phyloP scores from a whole-genome alignment of 1,139 yeast genomes.

The Suhomyces choctaworum region DNA sequence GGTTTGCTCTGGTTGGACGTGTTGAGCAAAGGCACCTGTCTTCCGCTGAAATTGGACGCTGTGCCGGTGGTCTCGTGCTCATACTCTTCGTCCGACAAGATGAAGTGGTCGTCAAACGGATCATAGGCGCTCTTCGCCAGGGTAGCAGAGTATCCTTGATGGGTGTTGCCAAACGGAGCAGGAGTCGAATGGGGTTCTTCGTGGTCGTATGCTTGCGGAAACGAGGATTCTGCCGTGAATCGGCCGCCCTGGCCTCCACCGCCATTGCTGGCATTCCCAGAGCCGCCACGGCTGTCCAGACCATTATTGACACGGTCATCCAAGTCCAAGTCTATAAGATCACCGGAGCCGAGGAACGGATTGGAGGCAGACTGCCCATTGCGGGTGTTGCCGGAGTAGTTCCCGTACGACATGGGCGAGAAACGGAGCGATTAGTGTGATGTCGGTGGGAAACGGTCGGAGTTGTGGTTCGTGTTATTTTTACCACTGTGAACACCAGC shows the following conservation, averaged over 20 bases:
- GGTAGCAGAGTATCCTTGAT: slow-evolving; percentile 3
- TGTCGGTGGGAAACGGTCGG: neutral
- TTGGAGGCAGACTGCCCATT: slow-evolving; percentile 5
- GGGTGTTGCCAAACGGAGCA: slow-evolving; percentile 9
- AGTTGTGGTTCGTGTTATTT: slow-evolving; percentile 7
- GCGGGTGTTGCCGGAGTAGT: slow-evolving; percentile 4
- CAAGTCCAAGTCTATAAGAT: slow-evolving; percentile 37
- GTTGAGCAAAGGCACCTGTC: slow-evolving; percentile 30
- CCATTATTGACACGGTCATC: too few species aligned
- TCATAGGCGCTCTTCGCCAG: slow-evolving; percentile 14
- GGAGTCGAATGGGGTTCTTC: neutral
- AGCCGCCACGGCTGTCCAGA: too few species aligned
- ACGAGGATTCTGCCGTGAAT: neutral
- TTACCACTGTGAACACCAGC: neutral
- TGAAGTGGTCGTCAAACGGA: slow-evolving; percentile 41
- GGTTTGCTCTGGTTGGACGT: slow-evolving; percentile 20
- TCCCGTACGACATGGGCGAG: slow-evolving; percentile 8
- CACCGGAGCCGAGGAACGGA: slow-evolving; percentile 15
- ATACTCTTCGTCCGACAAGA: slow-evolving; percentile 38
- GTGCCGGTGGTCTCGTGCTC: slow-evolving; percentile 14
- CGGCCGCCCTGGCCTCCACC: neutral
- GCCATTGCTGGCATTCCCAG: neutral
- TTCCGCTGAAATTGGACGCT: slow-evolving; percentile 7
- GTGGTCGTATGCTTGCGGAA: neutral
- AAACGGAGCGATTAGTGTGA: slow-evolving; percentile 1